These are phyloP conservation scores for Tricladium varicosporioides DNA, from an alignment of 2,329 filamentous ascomycete species.

Conservation along the genomic window DNA sequence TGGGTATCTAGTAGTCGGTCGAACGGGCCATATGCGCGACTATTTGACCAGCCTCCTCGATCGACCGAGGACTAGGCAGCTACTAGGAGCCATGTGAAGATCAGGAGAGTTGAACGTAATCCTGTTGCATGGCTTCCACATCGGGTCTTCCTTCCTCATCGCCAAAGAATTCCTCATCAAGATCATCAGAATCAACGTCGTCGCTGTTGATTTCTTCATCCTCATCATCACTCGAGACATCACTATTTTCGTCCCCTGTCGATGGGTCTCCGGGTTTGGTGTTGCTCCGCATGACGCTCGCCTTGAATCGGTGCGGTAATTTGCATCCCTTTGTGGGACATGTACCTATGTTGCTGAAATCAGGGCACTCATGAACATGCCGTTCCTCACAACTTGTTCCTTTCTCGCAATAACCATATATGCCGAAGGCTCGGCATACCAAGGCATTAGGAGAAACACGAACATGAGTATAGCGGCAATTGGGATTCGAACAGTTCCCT, in stretches of 20 bases:
- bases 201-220: constrained; percentile 66
- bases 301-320: constrained; percentile 83
- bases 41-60: constrained; percentile 4
- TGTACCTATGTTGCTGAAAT: constrained; percentile 85
- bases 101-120: constrained; percentile 54
- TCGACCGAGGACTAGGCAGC: background rate
- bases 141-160: constrained; percentile 51
- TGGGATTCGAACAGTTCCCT: constrained; percentile 82
- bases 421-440: constrained; percentile 82
- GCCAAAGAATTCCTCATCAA: constrained; percentile 61
- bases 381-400: constrained; percentile 75
- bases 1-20: background rate
- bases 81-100: constrained; percentile 4
- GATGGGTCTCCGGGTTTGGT: constrained; percentile 41
- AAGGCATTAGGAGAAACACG: constrained; percentile 72
- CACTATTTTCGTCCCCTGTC: constrained; percentile 57
- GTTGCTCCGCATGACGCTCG: constrained; percentile 71
- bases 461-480: constrained; percentile 86
- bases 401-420: constrained; percentile 84
- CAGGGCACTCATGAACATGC: constrained; percentile 90
- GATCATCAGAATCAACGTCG: constrained; percentile 75
- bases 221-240: constrained; percentile 77
- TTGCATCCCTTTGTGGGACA: constrained; percentile 82
- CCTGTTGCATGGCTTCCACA: constrained; percentile 54
- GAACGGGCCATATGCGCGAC: background rate